Evolutionary conservation across 2,329 filamentous ascomycete species (phyloP).

Genomic region (Verticillium longisporum): DNA sequence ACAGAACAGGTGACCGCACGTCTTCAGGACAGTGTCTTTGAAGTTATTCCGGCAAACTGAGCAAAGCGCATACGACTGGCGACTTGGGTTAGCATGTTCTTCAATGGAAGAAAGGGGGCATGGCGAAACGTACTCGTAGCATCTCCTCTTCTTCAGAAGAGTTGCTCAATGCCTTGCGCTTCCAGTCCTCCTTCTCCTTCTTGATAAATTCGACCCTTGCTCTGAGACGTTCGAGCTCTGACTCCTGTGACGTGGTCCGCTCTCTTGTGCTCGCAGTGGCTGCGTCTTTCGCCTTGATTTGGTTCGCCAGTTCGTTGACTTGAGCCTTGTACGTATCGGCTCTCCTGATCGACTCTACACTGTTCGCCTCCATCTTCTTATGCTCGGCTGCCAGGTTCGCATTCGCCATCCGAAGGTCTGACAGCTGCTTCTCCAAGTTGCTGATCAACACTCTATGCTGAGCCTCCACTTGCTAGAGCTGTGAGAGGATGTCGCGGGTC

Average conservation of each 20-base stretch:
- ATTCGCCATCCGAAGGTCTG: constrained; percentile 74
- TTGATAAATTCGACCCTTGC: constrained; percentile 70
- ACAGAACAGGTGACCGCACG: constrained; percentile 94
- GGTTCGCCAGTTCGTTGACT: constrained; percentile 65
- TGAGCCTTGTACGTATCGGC: constrained; percentile 70
- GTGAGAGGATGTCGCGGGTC: constrained; percentile 85
- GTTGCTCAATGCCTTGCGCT: constrained; percentile 73
- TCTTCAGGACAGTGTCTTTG: constrained; percentile 90
- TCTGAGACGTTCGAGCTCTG: constrained; percentile 74
- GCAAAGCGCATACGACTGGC: constrained; percentile 53
- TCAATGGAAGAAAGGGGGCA: not conserved
- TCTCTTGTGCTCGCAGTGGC: constrained; percentile 43
- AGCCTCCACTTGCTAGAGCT: constrained; percentile 84
- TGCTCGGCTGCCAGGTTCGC: constrained; percentile 64
- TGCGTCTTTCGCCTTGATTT: constrained; percentile 71
- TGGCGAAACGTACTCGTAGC: constrained; percentile 64
- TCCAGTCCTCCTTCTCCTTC: constrained; percentile 82
- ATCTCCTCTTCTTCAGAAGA: constrained; percentile 78
- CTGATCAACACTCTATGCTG: constrained; percentile 68
- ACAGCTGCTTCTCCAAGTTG: constrained; percentile 86
- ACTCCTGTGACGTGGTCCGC: constrained; percentile 55
- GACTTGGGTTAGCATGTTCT: not conserved
- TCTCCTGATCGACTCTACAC: constrained; percentile 61
- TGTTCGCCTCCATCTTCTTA: constrained; percentile 66
- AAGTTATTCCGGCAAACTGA: constrained; percentile 89